Conservation (phyloP, 257 asterid species). For the Nyctanthes arbortristis region DNA sequence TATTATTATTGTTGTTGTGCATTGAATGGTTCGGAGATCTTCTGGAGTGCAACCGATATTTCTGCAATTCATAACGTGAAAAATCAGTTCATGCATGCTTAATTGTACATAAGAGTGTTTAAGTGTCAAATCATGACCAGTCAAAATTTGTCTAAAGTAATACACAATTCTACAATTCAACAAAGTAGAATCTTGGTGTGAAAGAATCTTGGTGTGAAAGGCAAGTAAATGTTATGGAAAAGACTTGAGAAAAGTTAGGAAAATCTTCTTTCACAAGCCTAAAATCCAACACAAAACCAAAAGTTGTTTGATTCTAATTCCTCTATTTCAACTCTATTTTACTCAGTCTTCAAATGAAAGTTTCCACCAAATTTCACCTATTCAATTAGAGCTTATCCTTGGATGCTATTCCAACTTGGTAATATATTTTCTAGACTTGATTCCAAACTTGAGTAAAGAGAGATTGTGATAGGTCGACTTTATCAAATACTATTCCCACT, state of each 20-base stretch:
- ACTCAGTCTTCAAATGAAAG: slow-evolving; percentile 22
- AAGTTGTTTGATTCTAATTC: slow-evolving; percentile 15
- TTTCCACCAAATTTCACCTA: slow-evolving; percentile 10
- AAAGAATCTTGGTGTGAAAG: slow-evolving; percentile 1
- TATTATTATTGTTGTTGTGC: slow-evolving; percentile 43
- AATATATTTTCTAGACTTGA: too few species aligned
- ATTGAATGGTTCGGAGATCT: slow-evolving; percentile 48
- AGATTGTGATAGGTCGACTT: too few species aligned
- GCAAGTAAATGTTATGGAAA: background rate
- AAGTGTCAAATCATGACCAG: too few species aligned
- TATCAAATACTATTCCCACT: background rate
- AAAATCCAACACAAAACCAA: slow-evolving; percentile 4
- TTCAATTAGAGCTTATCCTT: slow-evolving; percentile 7
- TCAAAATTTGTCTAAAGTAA: too few species aligned
- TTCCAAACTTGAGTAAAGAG: too few species aligned
- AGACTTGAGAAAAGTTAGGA: background rate
- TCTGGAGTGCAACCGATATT: slow-evolving; percentile 66
- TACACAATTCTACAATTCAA: too few species aligned
- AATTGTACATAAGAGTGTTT: background rate
- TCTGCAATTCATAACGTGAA: slow-evolving; percentile 34
- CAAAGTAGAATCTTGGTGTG: too few species aligned
- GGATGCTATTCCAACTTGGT: slow-evolving; percentile 24
- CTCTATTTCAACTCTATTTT: slow-evolving; percentile 6
- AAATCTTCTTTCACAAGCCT: slow-evolving; percentile 26
- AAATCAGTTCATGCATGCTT: background rate